Base-by-base conservation (phyloP, 768 basidiomycete species). In the Calocybe indica region DNA sequence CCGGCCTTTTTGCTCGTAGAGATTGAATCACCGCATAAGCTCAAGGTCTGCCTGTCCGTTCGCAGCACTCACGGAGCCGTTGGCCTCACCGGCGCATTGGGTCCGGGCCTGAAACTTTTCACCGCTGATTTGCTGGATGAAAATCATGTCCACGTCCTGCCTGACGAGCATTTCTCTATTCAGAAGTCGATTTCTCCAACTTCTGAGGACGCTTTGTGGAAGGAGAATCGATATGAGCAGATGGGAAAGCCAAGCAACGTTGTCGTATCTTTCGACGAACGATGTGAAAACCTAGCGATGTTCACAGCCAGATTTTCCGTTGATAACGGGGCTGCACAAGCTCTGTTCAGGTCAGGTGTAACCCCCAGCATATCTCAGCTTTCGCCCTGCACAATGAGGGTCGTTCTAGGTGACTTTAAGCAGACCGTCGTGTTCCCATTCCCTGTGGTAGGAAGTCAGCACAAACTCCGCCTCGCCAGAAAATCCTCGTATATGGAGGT, bases 401-500 rank as follows among this genome's bases (percentile, higher is more conserved):
- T 58, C 7, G 37, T 29, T 1, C 11, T 55, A 7, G 52, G 36
- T 7, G 46, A 45, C 10, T 35, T 33, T 9, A 22, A 28, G 8
- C 47, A 48, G 30, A 33, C 15, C 12, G 29, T 79, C 6, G 6
- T 40, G 1, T 79, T 69, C 38, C 78, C 77, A 0, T 70, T 75
- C 39, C 75, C 75, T 7, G 59, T 81, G 7, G 55, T 70, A 31
- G 63, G 65, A 5, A 49, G 53, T 13, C 62, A 63, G 11, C 44
- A 58, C 1, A 76, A 66, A 52, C 54, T 73, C 7, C 69, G 77
- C 5, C 53, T 82, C 32, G 80, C 81, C 7, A 68, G 80, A 35
- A 79, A 76, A 52, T 82, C 79, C 1, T 66, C 58, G 22, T 83
- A 76, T 48, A 60, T 82, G 5, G 70, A 73, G 58, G 67, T 70